Conservation (phyloP, 371 early-diverging fungal genomes). For the Mortierella polycephala region DNA sequence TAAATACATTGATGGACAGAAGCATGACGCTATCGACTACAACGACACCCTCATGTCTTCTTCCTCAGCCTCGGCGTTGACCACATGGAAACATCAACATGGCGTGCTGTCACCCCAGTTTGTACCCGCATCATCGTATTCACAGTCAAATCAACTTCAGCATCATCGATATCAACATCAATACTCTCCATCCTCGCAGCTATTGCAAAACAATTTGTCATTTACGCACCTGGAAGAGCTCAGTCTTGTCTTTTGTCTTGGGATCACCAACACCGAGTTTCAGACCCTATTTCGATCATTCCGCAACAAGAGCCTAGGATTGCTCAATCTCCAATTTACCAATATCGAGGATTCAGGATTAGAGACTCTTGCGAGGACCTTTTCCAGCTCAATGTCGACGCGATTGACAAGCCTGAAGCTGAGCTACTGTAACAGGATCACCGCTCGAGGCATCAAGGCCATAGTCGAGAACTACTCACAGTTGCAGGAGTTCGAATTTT, state of each 20-base stretch:
- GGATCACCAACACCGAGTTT: conserved; percentile 38
- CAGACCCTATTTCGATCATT: conserved; percentile 34
- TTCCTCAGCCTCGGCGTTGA: neutral
- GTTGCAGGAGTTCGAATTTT: conserved; percentile 35
- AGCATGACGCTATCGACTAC: no score
- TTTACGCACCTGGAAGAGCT: conserved; percentile 43
- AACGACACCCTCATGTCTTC: neutral
- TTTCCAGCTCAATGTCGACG: neutral
- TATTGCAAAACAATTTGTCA: conserved; percentile 19
- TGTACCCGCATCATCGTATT: neutral
- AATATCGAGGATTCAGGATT: conserved; percentile 48
- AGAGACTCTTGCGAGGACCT: conserved; percentile 20
- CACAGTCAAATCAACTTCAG: neutral
- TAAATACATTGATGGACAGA: no score
- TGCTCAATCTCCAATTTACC: conserved; percentile 48
- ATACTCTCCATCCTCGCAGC: neutral
- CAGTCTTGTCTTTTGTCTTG: conserved; percentile 46
- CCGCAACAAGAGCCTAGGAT: conserved; percentile 18
- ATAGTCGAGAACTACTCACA: conserved; percentile 27
- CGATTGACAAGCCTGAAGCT: conserved; percentile 23
- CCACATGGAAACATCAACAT: conserved; percentile 5
- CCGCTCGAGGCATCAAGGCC: conserved; percentile 35
- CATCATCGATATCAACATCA: conserved; percentile 2
- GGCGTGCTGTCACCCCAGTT: neutral
- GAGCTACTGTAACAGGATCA: conserved; percentile 43